Conservation (phyloP, 2,329 filamentous ascomycete genomes). For the Pezicula radicicola region DNA sequence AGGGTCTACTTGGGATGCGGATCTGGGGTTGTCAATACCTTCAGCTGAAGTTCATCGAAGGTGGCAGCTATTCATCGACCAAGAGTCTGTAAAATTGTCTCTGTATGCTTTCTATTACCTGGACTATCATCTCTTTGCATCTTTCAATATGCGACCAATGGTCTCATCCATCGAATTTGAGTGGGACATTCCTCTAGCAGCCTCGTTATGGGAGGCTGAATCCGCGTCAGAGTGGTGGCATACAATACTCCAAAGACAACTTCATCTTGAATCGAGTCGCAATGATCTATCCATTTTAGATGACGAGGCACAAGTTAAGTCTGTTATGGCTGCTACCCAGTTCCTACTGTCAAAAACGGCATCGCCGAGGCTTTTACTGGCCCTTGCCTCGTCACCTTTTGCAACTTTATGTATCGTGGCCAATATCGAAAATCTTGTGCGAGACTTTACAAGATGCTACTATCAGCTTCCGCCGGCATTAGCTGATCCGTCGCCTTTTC, state of each 20-base stretch:
- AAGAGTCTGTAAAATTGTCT: constrained; percentile 29
- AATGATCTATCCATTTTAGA: constrained; percentile 6
- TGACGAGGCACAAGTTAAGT: constrained; percentile 20
- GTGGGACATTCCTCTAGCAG: constrained; percentile 31
- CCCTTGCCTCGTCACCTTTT: constrained; percentile 24
- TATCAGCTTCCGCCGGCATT: constrained; percentile 30
- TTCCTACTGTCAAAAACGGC: constrained; percentile 29
- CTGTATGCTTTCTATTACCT: constrained; percentile 28
- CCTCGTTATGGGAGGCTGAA: constrained; percentile 28
- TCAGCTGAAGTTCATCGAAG: constrained; percentile 15
- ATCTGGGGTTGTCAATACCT: background rate
- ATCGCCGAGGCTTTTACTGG: constrained; percentile 19
- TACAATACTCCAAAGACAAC: background rate
- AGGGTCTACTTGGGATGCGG: constrained; percentile 8
- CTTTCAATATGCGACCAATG: constrained; percentile 27
- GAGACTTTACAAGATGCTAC: constrained; percentile 32
- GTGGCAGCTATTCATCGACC: constrained; percentile 25
- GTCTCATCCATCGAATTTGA: constrained; percentile 30
- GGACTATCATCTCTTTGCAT: constrained; percentile 26
- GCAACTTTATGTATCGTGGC: constrained; percentile 25
- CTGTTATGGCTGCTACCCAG: constrained; percentile 28
- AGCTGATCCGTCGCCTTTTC: constrained; percentile 29
- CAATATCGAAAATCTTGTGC: constrained; percentile 25
- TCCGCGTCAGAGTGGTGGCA: constrained; percentile 23
- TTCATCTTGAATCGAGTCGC: constrained; percentile 4